Percentiles rank a stretch among this genome's conserved stretches.
Conservation (phyloP, 805 yeast species). For the Wickerhamiella allomyrinae region DNA sequence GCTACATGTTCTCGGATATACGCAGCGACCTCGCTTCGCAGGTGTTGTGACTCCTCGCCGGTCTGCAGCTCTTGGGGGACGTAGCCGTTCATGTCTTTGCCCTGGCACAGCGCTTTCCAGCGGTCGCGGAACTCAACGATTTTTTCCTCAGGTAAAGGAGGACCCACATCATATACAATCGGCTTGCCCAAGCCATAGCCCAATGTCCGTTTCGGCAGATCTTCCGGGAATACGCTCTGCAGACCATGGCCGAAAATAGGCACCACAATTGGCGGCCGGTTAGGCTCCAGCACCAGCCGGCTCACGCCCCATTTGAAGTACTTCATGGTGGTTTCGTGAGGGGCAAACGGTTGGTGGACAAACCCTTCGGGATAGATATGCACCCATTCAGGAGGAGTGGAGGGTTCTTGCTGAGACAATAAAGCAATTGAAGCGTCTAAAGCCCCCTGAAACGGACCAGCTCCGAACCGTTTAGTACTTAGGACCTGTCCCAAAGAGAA, state of each 20-base stretch:
- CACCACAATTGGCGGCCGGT: slow-evolving; percentile 69
- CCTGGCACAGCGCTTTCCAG: slow-evolving; percentile 53
- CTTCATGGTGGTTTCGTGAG: slow-evolving; percentile 74
- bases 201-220: slow-evolving; percentile 36
- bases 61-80: slow-evolving; percentile 44
- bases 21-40: slow-evolving; percentile 59
- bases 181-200: slow-evolving; percentile 53
- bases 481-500: slow-evolving; percentile 84
- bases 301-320: slow-evolving; percentile 95
- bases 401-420: slow-evolving; percentile 30
- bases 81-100: slow-evolving; percentile 37
- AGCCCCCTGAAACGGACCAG: slow-evolving; percentile 84
- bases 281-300: slow-evolving; percentile 66
- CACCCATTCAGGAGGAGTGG: slow-evolving; percentile 40
- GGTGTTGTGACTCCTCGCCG: slow-evolving; percentile 49
- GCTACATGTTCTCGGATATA: slow-evolving; percentile 47
- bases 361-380: slow-evolving; percentile 93
- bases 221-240: slow-evolving; percentile 76
- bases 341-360: slow-evolving; percentile 68
- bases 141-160: slow-evolving; percentile 44
- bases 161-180: slow-evolving; percentile 57
- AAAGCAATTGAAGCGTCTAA: slow-evolving; percentile 75
- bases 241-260: slow-evolving; percentile 82
- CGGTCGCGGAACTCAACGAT: slow-evolving; percentile 48
- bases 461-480: slow-evolving; percentile 76